phyloP scores from a whole-genome alignment of 1,284 basidiomycete species.

The Rhodotorula sp. region DNA sequence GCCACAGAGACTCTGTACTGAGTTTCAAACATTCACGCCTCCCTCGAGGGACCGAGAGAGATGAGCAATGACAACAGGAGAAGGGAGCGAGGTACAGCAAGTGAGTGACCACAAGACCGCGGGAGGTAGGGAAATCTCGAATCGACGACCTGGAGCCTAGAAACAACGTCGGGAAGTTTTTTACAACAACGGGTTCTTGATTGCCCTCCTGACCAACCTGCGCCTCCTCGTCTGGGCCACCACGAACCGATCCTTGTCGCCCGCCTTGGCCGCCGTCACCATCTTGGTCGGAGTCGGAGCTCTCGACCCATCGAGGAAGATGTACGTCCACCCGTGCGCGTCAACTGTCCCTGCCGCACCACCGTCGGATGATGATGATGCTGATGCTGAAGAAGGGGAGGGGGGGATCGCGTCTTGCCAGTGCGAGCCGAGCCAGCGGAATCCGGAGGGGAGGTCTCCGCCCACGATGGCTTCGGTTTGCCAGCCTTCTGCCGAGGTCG shows the following conservation, averaged over 20 bases:
- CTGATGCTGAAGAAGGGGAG: no score
- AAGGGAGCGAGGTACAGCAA: no score
- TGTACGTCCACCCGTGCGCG: conserved; percentile 32
- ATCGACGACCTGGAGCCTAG: no score
- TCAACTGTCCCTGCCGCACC: conserved; percentile 3
- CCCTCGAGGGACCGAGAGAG: no score
- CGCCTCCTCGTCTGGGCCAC: conserved; percentile 14
- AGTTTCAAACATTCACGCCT: no score
- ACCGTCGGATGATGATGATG: no score
- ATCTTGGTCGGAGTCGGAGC: conserved; percentile 1
- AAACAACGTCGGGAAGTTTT: no score
- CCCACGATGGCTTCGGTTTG: conserved; percentile 24
- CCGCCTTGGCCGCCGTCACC: not conserved
- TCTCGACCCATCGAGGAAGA: conserved; percentile 26
- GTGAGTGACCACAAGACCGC: no score
- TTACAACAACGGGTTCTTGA: conserved; percentile 15
- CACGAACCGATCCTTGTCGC: conserved; percentile 15
- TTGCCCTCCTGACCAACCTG: conserved; percentile 17
- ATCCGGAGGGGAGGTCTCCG: conserved; percentile 22
- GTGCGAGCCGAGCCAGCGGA: conserved; percentile 17
- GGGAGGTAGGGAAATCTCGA: no score
- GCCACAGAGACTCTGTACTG: no score
- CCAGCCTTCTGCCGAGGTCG: not conserved
- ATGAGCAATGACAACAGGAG: no score
- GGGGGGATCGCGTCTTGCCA: conserved; percentile 10